Conservation (phyloP, 1,139 yeast genomes). For the Yamadazyma atmosphaerica region DNA sequence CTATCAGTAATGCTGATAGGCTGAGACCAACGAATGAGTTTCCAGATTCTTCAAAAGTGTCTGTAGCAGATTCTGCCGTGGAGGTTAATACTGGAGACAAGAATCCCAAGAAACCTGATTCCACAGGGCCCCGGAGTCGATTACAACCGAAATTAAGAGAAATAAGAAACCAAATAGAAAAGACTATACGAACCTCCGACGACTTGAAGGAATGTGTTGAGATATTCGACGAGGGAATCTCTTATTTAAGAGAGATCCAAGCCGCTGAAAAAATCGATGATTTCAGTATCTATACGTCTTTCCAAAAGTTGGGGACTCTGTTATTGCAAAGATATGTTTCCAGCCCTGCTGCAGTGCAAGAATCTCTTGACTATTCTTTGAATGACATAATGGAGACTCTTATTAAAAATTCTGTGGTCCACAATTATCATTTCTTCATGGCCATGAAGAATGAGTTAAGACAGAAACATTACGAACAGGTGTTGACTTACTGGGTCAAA, state of each 20-base stretch:
- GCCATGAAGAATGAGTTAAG: slow-evolving; percentile 22
- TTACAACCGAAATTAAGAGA: slow-evolving; percentile 31
- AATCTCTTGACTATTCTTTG: slow-evolving; percentile 14
- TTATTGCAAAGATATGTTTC: slow-evolving; percentile 23
- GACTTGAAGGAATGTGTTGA: slow-evolving; percentile 34
- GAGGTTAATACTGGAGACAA: neutral
- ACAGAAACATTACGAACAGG: slow-evolving; percentile 21
- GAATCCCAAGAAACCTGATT: neutral
- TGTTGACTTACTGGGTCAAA: slow-evolving; percentile 36
- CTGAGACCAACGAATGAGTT: neutral
- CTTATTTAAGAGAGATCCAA: slow-evolving; percentile 41
- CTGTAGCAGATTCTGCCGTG: neutral
- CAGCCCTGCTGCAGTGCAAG: slow-evolving; percentile 16
- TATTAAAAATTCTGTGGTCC: slow-evolving; percentile 30
- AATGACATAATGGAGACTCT: slow-evolving; percentile 30
- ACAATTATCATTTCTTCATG: slow-evolving; percentile 31
- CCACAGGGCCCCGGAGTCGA: neutral
- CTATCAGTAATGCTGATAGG: neutral
- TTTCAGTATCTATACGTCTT: slow-evolving; percentile 23
- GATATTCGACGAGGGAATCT: slow-evolving; percentile 45
- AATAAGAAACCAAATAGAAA: slow-evolving; percentile 32
- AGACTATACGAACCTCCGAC: slow-evolving; percentile 21
- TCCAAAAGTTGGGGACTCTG: slow-evolving; percentile 27
- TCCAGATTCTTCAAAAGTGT: neutral
- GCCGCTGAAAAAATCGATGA: slow-evolving; percentile 31